Conservation (phyloP, 164 flowering plant species). For the Nymphaea colorata region DNA sequence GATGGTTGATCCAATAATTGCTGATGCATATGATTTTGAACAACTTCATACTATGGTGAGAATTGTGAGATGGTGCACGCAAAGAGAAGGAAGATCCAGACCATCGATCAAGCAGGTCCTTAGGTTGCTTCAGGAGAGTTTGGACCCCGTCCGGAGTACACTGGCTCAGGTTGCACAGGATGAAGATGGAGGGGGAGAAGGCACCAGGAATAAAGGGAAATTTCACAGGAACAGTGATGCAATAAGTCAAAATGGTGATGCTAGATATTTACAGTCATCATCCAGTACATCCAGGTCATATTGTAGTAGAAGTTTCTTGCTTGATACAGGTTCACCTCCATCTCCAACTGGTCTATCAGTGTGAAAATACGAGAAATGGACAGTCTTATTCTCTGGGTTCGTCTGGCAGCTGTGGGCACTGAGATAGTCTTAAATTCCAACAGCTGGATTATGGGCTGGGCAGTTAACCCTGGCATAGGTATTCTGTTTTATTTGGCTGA, state of each 20-base stretch:
- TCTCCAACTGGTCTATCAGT: conserved; percentile 32
- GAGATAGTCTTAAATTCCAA: background rate
- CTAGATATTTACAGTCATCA: conserved; percentile 69
- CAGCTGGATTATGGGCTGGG: background rate
- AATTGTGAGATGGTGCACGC: conserved; percentile 86
- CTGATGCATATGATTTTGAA: conserved; percentile 50
- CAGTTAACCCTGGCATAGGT: background rate
- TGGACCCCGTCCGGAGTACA: conserved; percentile 66
- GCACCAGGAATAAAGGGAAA: conserved; percentile 45
- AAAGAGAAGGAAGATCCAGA: conserved; percentile 63
- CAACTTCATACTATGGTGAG: conserved; percentile 63
- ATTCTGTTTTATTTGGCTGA: background rate
- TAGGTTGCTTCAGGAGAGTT: conserved; percentile 67
- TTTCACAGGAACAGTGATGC: conserved; percentile 27
- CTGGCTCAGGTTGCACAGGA: conserved; percentile 55
- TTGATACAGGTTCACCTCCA: conserved; percentile 74
- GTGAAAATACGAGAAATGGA: background rate
- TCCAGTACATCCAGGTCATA: conserved; percentile 88
- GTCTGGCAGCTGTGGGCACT: background rate
- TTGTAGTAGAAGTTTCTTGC: conserved; percentile 84
- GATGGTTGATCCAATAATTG: conserved; percentile 59
- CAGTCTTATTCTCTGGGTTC: background rate
- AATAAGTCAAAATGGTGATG: conserved; percentile 61
- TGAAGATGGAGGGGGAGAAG: conserved; percentile 32
- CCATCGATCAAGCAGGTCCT: conserved; percentile 95